phyloP scores from a whole-genome alignment of 2,329 filamentous ascomycete genomes.

The Botrytis byssoidea region DNA sequence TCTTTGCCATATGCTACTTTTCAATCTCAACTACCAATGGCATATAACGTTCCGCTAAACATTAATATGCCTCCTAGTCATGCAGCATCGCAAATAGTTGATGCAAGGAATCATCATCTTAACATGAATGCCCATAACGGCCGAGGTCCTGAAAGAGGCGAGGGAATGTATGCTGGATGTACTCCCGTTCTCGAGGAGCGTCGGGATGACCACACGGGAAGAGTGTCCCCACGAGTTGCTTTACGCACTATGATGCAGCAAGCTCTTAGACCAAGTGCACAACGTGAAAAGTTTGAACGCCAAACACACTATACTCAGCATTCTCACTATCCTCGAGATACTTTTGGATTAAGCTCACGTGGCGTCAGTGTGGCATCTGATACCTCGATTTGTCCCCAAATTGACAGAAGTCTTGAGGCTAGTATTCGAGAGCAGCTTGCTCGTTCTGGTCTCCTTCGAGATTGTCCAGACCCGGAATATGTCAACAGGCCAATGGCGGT shows the following conservation, averaged over 20 bases:
- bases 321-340: not conserved
- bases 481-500: slow-evolving; percentile 8
- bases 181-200: not conserved
- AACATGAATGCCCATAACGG: not conserved
- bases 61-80: slow-evolving; percentile 5
- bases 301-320: not conserved
- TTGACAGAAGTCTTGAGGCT: slow-evolving; percentile 18
- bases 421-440: slow-evolving; percentile 17
- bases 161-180: not conserved
- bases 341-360: not conserved
- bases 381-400: not conserved
- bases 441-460: slow-evolving; percentile 16
- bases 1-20: not conserved
- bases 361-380: not conserved
- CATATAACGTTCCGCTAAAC: slow-evolving; percentile 10
- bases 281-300: not conserved
- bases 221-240: slow-evolving; percentile 11
- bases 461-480: slow-evolving; percentile 20
- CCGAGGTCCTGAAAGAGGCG: not conserved
- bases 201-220: not conserved
- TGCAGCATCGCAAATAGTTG: not conserved
- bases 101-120: not conserved
- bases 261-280: not conserved
- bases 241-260: slow-evolving; percentile 17
- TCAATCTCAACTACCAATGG: not conserved